Percentiles rank a stretch among this genome's conserved stretches.
phyloP scores from a whole-genome alignment of 2,329 filamentous ascomycete genomes.

The Aspergillus jensenii region DNA sequence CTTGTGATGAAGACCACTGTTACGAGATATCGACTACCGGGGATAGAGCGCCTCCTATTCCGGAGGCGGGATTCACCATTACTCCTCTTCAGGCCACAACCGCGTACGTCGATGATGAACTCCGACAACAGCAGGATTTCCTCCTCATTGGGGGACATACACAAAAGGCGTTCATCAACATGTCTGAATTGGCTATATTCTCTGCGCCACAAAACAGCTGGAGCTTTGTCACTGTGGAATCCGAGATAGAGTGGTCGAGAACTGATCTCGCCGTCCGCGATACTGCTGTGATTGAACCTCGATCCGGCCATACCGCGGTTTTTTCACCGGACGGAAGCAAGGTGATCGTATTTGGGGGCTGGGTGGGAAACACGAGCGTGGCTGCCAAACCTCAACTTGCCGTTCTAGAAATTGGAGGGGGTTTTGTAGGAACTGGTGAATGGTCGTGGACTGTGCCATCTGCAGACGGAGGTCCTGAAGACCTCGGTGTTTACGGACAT shows the following conservation, averaged over 20 bases:
- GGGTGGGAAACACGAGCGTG: conserved; percentile 78
- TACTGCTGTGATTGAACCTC: conserved; percentile 64
- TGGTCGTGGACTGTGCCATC: conserved; percentile 48
- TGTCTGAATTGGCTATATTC: conserved; percentile 86
- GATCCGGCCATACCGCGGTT: conserved; percentile 86
- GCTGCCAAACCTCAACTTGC: conserved; percentile 80
- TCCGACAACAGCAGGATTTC: conserved; percentile 74
- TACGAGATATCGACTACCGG: conserved; percentile 51
- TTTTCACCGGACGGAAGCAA: conserved; percentile 74
- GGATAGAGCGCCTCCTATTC: conserved; percentile 64
- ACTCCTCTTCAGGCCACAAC: conserved; percentile 71
- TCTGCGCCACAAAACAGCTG: conserved; percentile 82
- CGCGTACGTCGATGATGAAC: conserved; percentile 61
- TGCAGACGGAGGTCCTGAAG: conserved; percentile 38
- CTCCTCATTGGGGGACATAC: conserved; percentile 86
- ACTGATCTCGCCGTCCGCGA: conserved; percentile 59
- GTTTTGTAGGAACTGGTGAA: conserved; percentile 58
- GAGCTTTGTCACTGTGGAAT: conserved; percentile 72
- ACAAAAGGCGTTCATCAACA: conserved; percentile 81
- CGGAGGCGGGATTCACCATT: conserved; percentile 84
- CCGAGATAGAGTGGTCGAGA: conserved; percentile 40
- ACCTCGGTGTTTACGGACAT: conserved; percentile 60
- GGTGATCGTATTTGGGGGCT: conserved; percentile 83
- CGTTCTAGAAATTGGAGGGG: conserved; percentile 71
- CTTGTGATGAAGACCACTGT: conserved; percentile 19